Conservation (phyloP, 345 rosid genomes). For the Linum usitatissimum region DNA sequence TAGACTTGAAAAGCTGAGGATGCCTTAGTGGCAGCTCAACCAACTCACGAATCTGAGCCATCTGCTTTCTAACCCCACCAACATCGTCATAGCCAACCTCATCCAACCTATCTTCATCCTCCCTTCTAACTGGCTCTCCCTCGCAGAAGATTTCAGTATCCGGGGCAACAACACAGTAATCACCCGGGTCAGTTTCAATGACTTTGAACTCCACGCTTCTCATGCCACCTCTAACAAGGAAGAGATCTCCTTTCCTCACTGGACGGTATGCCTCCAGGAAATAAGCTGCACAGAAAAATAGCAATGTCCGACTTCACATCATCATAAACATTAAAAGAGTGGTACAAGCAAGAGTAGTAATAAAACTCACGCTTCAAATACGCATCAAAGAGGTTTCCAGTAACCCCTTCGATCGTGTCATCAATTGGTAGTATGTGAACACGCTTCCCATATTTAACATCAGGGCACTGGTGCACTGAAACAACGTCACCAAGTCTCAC, state of each 20-base stretch:
- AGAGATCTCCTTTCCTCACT: conserved; percentile 55
- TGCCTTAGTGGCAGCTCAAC: conserved; percentile 63
- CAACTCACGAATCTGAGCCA: conserved; percentile 67
- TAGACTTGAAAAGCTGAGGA: conserved; percentile 62
- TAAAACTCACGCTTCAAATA: conserved; percentile 47
- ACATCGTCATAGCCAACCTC: conserved; percentile 74
- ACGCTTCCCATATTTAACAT: conserved; percentile 60
- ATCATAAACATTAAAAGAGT: background rate
- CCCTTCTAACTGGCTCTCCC: conserved; percentile 59
- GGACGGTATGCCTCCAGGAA: conserved; percentile 62
- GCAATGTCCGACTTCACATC: background rate
- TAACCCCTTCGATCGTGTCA: conserved; percentile 59
- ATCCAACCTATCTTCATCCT: conserved; percentile 60
- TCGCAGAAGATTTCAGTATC: conserved; percentile 66
- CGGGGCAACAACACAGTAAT: conserved; percentile 63
- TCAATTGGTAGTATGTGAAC: conserved; percentile 61
- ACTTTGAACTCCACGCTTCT: conserved; percentile 62
- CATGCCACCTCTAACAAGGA: conserved; percentile 66
- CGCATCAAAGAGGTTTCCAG: conserved; percentile 51
- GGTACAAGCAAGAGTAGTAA: background rate
- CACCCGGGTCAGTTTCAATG: conserved; percentile 45
- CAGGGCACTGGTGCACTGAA: conserved; percentile 58
- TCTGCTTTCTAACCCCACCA: conserved; percentile 65
- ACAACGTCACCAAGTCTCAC: conserved; percentile 65
- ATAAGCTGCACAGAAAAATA: conserved; percentile 32